Percentiles rank a stretch among this genome's conserved stretches.
These are phyloP conservation scores for Tardiomyces blankii DNA, from an alignment of 1,139 yeast species.

Conservation along the genomic window DNA sequence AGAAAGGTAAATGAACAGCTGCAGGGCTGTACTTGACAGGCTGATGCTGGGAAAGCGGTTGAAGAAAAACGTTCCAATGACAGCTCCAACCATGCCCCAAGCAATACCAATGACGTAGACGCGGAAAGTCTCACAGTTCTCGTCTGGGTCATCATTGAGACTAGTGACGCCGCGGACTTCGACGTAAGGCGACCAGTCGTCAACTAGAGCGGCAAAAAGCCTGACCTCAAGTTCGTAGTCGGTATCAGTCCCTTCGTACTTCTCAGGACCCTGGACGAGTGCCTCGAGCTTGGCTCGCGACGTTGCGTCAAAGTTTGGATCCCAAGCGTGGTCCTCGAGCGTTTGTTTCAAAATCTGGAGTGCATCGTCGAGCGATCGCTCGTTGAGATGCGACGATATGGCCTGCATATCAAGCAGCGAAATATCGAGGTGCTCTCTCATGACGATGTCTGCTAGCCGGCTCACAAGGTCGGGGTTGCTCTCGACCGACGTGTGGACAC, in stretches of 20 bases:
- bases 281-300: slow-evolving; percentile 22
- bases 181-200: slow-evolving; percentile 50
- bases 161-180: slow-evolving; percentile 53
- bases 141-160: slow-evolving; percentile 34
- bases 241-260: background rate
- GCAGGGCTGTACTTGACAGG: slow-evolving; percentile 38
- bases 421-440: background rate
- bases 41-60: slow-evolving; percentile 45
- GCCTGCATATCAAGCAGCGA: slow-evolving; percentile 6
- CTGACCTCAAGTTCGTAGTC: slow-evolving; percentile 21
- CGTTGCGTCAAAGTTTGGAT: slow-evolving; percentile 37
- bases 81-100: slow-evolving; percentile 47
- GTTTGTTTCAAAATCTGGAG: slow-evolving; percentile 30
- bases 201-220: slow-evolving; percentile 36
- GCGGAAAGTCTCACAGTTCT: slow-evolving; percentile 45
- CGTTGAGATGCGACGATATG: slow-evolving; percentile 8
- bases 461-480: background rate
- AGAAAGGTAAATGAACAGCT: slow-evolving; percentile 46
- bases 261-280: slow-evolving; percentile 15
- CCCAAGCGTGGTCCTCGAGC: slow-evolving; percentile 32
- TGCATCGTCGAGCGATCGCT: slow-evolving; percentile 23
- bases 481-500: background rate
- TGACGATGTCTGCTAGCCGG: background rate
- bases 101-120: slow-evolving; percentile 44
- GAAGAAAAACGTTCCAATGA: slow-evolving; percentile 46